A percentile compares a stretch with the other conserved stretches of the same genome.
Evolutionary conservation across 23 red algal genomes (phyloP).

Genomic region (Chondrus crispus): DNA sequence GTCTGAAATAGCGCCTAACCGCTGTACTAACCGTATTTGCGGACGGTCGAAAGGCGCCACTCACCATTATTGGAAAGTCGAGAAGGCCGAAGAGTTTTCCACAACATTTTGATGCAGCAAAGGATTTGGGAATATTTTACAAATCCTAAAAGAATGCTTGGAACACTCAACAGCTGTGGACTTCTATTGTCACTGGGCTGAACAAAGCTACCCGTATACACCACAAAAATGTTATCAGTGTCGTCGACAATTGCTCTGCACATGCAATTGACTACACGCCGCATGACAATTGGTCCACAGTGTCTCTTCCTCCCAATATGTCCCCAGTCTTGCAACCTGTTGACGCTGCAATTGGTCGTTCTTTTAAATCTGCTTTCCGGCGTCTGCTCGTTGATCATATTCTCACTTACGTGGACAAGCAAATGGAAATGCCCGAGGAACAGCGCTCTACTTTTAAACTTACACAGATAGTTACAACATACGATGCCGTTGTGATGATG

Average conservation of each 20-base stretch:
- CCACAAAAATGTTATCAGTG: background rate
- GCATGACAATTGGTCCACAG: no score
- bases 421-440: background rate
- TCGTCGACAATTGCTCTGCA: conserved; percentile 9
- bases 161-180: background rate
- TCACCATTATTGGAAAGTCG: background rate
- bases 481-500: conserved; percentile 16
- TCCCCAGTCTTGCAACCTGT: background rate
- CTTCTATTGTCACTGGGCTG: background rate
- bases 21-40: background rate
- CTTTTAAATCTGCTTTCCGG: background rate
- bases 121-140: conserved; percentile 2
- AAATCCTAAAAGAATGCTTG: background rate
- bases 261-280: background rate
- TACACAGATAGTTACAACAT: background rate
- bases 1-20: background rate
- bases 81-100: background rate
- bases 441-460: background rate
- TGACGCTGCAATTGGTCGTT: background rate
- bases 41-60: background rate
- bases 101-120: background rate
- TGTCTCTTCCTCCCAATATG: background rate
- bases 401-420: background rate
- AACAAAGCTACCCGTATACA: background rate
- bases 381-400: background rate